Percentiles rank a stretch among this genome's conserved stretches.
Evolutionary conservation across 306 rosid genomes (phyloP).

Genomic region (Trifolium fragiferum): DNA sequence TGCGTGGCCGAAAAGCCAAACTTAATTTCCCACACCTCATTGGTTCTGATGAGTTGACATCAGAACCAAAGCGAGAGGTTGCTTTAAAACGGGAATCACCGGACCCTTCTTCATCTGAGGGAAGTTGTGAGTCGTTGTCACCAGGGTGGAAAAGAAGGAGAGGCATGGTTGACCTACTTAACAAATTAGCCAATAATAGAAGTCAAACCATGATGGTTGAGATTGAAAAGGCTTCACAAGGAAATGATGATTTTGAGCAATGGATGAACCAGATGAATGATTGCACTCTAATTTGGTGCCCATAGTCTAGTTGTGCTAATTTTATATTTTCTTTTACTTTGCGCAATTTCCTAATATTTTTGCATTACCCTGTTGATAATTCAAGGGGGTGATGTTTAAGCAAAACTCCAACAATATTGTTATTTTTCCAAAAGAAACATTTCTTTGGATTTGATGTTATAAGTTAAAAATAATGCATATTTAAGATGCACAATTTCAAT

Average conservation of each 20-base stretch:
- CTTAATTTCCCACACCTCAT: conserved; percentile 61
- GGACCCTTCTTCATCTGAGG: background rate
- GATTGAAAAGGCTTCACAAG: background rate
- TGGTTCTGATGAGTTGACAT: background rate
- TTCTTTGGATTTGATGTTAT: background rate
- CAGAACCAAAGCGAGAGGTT: background rate
- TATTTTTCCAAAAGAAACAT: background rate
- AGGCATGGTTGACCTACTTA: conserved; percentile 27
- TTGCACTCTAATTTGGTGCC: conserved; percentile 1
- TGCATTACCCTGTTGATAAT: conserved; percentile 20
- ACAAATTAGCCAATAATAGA: conserved; percentile 38
- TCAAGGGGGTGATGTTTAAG: conserved; percentile 19
- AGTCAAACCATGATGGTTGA: conserved; percentile 3
- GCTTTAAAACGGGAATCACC: background rate
- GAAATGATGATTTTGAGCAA: background rate
- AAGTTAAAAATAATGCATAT: background rate
- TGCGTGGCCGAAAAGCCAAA: conserved; percentile 68
- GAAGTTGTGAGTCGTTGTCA: background rate
- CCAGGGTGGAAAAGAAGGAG: conserved; percentile 29
- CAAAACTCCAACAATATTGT: background rate
- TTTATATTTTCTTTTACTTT: background rate
- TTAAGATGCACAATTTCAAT: background rate
- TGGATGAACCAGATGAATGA: conserved; percentile 29
- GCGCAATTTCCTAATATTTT: conserved; percentile 18
- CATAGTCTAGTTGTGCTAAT: background rate